Evolutionary conservation across 495 filamentous ascomycete genomes (phyloP).

Genomic region (Schizothecium vesticola): DNA sequence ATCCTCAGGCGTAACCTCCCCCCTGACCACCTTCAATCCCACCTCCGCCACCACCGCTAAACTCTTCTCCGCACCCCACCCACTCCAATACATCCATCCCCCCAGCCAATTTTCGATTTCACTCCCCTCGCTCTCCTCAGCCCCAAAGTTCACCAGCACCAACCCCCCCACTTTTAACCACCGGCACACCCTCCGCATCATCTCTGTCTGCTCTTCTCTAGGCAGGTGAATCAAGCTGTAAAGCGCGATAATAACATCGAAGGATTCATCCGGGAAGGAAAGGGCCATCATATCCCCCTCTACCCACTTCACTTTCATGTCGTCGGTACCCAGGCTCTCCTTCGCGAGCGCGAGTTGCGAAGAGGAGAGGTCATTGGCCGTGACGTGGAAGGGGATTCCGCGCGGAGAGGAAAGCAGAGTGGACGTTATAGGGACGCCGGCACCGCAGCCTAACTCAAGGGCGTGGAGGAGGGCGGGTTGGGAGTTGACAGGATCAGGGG

Average conservation of each 20-base stretch:
- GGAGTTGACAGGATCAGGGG: not conserved
- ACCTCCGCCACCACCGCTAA: constrained; percentile 19
- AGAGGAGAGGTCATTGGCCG: constrained; percentile 33
- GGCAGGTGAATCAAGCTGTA: constrained; percentile 38
- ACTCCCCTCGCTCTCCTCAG: constrained; percentile 13
- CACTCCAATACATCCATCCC: constrained; percentile 36
- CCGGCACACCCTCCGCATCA: constrained; percentile 22
- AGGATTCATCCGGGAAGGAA: constrained; percentile 11
- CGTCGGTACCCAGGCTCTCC: constrained; percentile 12
- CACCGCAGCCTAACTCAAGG: constrained; percentile 37
- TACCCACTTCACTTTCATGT: constrained; percentile 14
- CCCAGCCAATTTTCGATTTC: constrained; percentile 27
- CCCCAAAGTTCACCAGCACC: constrained; percentile 29
- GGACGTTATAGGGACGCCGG: constrained; percentile 27
- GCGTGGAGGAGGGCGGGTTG: constrained; percentile 7
- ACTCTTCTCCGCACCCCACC: constrained; percentile 27
- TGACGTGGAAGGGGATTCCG: constrained; percentile 10
- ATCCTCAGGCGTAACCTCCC: constrained; percentile 17
- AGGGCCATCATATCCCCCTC: constrained; percentile 32
- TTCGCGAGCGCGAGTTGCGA: constrained; percentile 24
- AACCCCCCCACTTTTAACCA: constrained; percentile 33
- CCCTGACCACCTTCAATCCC: constrained; percentile 25
- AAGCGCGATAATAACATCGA: constrained; percentile 28
- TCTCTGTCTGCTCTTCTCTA: constrained; percentile 27
- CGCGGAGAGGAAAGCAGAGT: constrained; percentile 17